Evolutionary conservation across 2,329 filamentous ascomycete genomes (phyloP).

Genomic region (Dissoconium aciculare): DNA sequence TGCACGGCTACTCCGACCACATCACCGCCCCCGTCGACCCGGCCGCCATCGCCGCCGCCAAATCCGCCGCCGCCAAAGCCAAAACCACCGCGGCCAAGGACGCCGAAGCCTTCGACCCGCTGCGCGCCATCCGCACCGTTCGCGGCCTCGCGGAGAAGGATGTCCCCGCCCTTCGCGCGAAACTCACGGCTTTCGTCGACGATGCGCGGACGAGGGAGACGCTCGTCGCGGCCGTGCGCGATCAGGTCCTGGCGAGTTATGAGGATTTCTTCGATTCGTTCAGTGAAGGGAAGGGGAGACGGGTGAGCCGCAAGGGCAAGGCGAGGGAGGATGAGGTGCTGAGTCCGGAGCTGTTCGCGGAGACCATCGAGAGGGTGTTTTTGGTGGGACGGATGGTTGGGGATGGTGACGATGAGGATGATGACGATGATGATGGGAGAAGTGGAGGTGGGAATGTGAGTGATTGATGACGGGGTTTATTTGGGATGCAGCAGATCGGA

Average conservation of each 20-base stretch:
- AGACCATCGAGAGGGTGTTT: conserved; percentile 47
- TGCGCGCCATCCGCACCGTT: conserved; percentile 29
- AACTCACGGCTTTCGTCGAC: conserved; percentile 48
- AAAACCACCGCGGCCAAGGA: conserved; percentile 6
- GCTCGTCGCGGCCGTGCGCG: conserved; percentile 49
- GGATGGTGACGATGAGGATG: conserved; percentile 20
- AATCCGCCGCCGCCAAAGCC: conserved; percentile 2
- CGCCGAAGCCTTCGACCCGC: conserved; percentile 14
- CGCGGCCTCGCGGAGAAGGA: conserved; percentile 43
- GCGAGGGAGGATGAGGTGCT: conserved; percentile 47
- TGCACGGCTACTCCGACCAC: conserved; percentile 39
- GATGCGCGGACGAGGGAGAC: conserved; percentile 51
- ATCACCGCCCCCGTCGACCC: conserved; percentile 38
- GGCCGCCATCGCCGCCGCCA: conserved; percentile 10
- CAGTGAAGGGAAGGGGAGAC: conserved; percentile 25
- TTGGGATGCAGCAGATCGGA: too few relatives aligned
- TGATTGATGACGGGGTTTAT: conserved; percentile 7
- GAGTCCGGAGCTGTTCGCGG: conserved; percentile 49
- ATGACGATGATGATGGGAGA: conserved; percentile 8
- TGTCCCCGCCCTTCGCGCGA: conserved; percentile 39
- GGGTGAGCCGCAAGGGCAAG: conserved; percentile 39
- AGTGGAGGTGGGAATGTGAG: conserved; percentile 12
- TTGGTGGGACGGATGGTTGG: conserved; percentile 34
- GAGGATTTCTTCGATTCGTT: conserved; percentile 48
- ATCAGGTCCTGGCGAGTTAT: conserved; percentile 47